Evolutionary conservation across 768 basidiomycete genomes (phyloP), one percentile per base, ranked within the genome.

Genomic region (Leccinum aurantiacum): DNA sequence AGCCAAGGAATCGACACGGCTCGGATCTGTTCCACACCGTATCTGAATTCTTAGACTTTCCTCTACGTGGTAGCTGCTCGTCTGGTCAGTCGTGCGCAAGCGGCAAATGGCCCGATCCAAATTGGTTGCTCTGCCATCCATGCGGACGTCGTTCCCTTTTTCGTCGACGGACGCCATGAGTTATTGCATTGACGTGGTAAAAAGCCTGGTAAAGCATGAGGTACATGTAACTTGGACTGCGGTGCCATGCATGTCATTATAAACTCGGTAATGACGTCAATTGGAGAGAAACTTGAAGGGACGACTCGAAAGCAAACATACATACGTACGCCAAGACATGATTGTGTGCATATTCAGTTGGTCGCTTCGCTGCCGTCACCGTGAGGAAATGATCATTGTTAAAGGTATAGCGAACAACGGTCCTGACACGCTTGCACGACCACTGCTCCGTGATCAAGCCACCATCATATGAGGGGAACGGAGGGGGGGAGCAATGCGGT

Each of bases 1-100:
- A 15, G 3, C 24, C 47, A 24, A 19, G 13, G 47, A 27, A 6
- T 25, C 24, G n/a, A 37, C 33, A 41, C 37, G 57, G 53, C 27
- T 54, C 37, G 57, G 57, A 58, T 58, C 56, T 56, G 31, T 51
- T 56, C 47, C 56, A 56, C 44, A 46, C 19, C 8, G 19, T 35
- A 35, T 24, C 44, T n/a, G 24, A 48, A 48, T 48, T 25, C 47
- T 17, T 46, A 17, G 19, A 46, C 19, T 37, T 31, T 53, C 27
- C 52, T 53, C n/a, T 35, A 53, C 33, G 48, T 49, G 48, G 24
- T 46, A 49, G 48, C 48, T 27, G 14, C 9, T 27, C 25, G 48
- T 27, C 44, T 22, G 44, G 44, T 19, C 19, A 22, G 19, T 22
- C 44, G 44, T 46, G 44, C 11, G n/a, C n/a, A n/a, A n/a, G n/a